Evolutionary conservation across 1,284 basidiomycete genomes (phyloP), one percentile per base, ranked within the genome.

Genomic region (Austroboletus niveus): DNA sequence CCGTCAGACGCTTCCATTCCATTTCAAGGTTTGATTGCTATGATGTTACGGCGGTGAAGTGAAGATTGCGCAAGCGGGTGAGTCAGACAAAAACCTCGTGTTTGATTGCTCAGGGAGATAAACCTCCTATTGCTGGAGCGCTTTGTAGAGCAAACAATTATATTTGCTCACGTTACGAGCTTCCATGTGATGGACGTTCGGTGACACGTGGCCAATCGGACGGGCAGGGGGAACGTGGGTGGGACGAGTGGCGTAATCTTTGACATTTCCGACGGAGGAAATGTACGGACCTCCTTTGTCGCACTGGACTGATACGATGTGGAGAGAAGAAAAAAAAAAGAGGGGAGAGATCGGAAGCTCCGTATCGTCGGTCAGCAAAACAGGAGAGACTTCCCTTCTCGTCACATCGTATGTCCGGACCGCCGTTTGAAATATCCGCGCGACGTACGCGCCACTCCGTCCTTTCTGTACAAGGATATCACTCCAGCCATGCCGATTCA

Each of bases 241-340:
- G 20, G n/a, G 17, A 32, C 29, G 39, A 31, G 53, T 17, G 43
- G 41, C 30, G 22, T 24, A 24, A 24, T 8, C 27, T 29, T 56
- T 56, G 45, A 45, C 76, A 61, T 58, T 52, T 45, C 56, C 43
- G 39, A 51, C 27, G 70, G 76, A 79, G 50, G 44, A 67, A 34
- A 76, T 75, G 76, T 80, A 24, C 22, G 22, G 22, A 24, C 22
- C 22, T 24, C 22, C 22, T 4, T 24, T 4, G 22, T 24, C 22
- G 22, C 4, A 24, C 22, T 24, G 22, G 22, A 4, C 2, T 24
- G 22, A n/a, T n/a, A 24, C 22, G 22, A 24, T 2, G 22, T 34
- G 32, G 15, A 27, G 9, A 36, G 34, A 20, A 8, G 20, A 41
- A 35, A 20, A 24, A n/a, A 36, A 42, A 29, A 17, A 20, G 17